A percentile compares a stretch with the other conserved stretches of the same genome.
Evolutionary conservation across 2,329 filamentous ascomycete genomes (phyloP).

Genomic region (Aureobasidium leucospermi): DNA sequence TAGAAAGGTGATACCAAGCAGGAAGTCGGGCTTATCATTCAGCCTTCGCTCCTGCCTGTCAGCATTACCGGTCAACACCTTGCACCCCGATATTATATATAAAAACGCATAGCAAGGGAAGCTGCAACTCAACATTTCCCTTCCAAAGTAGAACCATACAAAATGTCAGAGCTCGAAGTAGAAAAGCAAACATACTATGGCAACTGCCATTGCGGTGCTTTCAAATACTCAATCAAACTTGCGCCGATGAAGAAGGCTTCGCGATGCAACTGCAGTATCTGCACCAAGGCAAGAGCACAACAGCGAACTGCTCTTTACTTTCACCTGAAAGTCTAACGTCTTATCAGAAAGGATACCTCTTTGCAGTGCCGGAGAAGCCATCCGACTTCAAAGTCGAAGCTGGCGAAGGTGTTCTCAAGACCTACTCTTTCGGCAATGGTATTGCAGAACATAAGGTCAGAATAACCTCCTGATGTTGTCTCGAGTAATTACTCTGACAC

Average conservation of each 20-base stretch:
- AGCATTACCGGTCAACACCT: neutral
- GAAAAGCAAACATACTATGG: constrained; percentile 2
- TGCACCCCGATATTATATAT: neutral
- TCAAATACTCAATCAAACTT: constrained; percentile 4
- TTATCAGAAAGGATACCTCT: constrained; percentile 2
- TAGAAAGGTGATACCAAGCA: neutral
- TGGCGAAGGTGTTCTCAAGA: neutral
- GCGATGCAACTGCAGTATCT: constrained; percentile 8
- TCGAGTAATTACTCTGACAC: no score
- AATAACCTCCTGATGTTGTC: neutral
- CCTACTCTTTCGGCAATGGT: constrained; percentile 1
- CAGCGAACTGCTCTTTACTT: neutral
- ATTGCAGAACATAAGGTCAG: constrained; percentile 3
- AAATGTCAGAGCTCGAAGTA: neutral
- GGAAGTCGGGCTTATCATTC: neutral
- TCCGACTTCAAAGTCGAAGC: neutral
- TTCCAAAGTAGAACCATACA: neutral
- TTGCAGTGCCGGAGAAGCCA: neutral
- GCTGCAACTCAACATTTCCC: neutral
- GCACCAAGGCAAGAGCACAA: neutral
- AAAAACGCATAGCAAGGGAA: neutral
- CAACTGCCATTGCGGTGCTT: constrained; percentile 9
- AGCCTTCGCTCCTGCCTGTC: neutral
- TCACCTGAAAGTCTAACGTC: neutral
- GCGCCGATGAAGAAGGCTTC: neutral